Base-by-base conservation (phyloP, 768 basidiomycete genomes). In the Trametopsis cervina region DNA sequence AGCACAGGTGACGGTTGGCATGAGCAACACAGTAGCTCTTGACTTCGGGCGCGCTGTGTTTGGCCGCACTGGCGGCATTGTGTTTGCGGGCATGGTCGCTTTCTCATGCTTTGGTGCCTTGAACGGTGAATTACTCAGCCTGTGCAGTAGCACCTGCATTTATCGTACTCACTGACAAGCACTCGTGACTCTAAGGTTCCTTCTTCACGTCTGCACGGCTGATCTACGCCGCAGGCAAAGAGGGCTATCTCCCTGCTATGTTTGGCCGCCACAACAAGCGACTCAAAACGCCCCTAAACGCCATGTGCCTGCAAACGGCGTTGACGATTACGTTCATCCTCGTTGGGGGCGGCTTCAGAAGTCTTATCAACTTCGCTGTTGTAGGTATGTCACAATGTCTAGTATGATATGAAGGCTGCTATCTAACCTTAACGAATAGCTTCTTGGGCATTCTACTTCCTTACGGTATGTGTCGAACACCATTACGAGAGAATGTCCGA, bases 101-200 rank as follows among this genome's bases (percentile, higher is more conserved):
- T 75, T 97, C 49, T 96, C 93, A 2, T 96, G 92, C 63, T 91
- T 99, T 55, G 95, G 95, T 15, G 92, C 96, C 1, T 66, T 99
- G 44, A 95, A 96, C 62, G 88, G 92, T 80, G 57, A 37, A 54
- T 60, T 59, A 46, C n/a, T 25, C 27, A 13, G 21, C n/a, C 35
- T 2, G 29, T 33, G 29, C 29, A 33, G 29, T 33, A 33, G 15
- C 15, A 15, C 7, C 29, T 33, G 29, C 29, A 7, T 33, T 7
- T 33, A 33, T 20, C 13, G 21, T 18, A 21, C 24, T 4, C 1
- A 12, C 0, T 18, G 12, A 9, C 15, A 4, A 2, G 33, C 35
- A 12, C 38, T 21, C 24, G 12, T 15, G n/a, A 13, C 10, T 42
- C 47, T 23, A 52, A 87, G 83, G 81, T 7, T 74, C 79, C 0